Conservation (phyloP, 192 early-diverging fungal genomes). For the Entomortierella parvispora region DNA sequence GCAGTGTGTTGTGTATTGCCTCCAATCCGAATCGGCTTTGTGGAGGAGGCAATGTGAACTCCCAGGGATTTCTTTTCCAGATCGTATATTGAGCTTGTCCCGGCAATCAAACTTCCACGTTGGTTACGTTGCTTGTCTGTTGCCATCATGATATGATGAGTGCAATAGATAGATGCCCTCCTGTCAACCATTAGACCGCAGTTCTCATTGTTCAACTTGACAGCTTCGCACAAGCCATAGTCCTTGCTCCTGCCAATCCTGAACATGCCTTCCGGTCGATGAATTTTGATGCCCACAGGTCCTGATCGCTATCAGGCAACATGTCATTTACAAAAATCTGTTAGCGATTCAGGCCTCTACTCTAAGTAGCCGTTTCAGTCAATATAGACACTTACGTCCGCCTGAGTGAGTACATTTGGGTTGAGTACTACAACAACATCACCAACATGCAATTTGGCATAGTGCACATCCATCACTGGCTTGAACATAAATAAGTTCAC, state of each 20-base stretch:
- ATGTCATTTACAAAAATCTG: no score
- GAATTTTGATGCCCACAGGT: conserved; percentile 29
- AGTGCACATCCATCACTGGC: conserved; percentile 22
- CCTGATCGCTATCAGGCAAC: conserved; percentile 17
- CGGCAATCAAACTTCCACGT: conserved; percentile 36
- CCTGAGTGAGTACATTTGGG: conserved; percentile 35
- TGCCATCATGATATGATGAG: conserved; percentile 43
- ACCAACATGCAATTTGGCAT: conserved; percentile 15
- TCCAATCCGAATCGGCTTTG: conserved; percentile 3
- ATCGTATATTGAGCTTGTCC: conserved; percentile 47
- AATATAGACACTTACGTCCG: conserved; percentile 20
- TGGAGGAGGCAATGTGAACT: not conserved
- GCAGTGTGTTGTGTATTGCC: not conserved
- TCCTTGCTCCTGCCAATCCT: conserved; percentile 24
- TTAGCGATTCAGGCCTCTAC: no score
- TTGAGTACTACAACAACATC: conserved; percentile 38
- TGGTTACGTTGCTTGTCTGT: conserved; percentile 43
- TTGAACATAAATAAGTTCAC: conserved; percentile 45
- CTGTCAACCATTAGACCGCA: conserved; percentile 29
- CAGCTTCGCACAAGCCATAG: conserved; percentile 34
- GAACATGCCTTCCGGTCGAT: conserved; percentile 28
- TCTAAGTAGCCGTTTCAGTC: no score
- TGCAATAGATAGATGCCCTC: conserved; percentile 33
- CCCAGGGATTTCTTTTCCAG: conserved; percentile 14
- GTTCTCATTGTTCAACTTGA: conserved; percentile 32